Conservation (phyloP, 345 rosid species). For the Tarenaya hassleriana region DNA sequence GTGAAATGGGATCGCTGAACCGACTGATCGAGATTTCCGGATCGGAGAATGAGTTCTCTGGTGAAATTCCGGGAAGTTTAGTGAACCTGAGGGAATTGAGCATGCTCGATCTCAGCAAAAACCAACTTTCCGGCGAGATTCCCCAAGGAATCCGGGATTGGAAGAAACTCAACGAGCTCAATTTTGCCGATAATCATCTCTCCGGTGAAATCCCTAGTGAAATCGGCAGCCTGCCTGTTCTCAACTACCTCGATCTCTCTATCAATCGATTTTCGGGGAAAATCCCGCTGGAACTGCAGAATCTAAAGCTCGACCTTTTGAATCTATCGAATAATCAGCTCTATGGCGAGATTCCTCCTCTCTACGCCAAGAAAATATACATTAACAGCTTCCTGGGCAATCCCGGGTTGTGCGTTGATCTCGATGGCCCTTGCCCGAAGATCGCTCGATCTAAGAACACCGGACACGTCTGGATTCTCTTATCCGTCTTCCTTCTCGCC, state of each 20-base stretch:
- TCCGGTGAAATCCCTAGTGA: conserved; percentile 64
- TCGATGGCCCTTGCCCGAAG: conserved; percentile 48
- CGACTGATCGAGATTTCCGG: conserved; percentile 53
- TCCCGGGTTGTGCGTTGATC: conserved; percentile 64
- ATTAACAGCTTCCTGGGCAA: conserved; percentile 59
- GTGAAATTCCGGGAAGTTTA: conserved; percentile 48
- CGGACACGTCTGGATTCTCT: conserved; percentile 54
- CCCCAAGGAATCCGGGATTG: conserved; percentile 46
- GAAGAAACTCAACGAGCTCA: conserved; percentile 70
- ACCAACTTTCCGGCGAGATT: conserved; percentile 58
- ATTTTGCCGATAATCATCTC: conserved; percentile 52
- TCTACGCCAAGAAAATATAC: conserved; percentile 48
- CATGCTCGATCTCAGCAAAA: conserved; percentile 59
- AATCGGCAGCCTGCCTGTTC: conserved; percentile 59
- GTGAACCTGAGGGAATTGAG: conserved; percentile 46
- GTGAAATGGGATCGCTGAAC: conserved; percentile 41
- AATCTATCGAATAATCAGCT: conserved; percentile 70
- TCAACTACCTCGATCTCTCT: conserved; percentile 88
- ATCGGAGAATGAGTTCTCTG: conserved; percentile 37
- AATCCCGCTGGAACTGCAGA: conserved; percentile 60
- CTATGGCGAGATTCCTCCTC: conserved; percentile 61
- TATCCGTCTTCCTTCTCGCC: conserved; percentile 48
- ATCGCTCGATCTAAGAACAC: conserved; percentile 27
- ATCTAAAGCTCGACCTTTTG: conserved; percentile 67
- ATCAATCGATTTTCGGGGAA: conserved; percentile 57